Evolutionary conservation across 106 monocot genomes (phyloP).

Genomic region (Amphibolis antarctica): DNA sequence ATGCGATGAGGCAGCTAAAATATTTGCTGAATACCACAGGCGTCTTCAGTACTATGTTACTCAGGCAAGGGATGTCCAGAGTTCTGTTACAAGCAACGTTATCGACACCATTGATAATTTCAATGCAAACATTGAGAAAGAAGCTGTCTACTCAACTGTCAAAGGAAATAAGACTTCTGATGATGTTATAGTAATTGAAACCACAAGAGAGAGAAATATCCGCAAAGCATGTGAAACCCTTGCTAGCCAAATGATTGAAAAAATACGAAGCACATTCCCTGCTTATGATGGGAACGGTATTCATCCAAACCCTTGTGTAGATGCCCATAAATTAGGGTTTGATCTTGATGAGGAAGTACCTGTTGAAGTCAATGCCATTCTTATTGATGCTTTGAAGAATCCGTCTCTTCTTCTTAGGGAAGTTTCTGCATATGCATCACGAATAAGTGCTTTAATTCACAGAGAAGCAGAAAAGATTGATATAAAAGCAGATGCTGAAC

Average conservation of each 20-base stretch:
- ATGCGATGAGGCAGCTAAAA: constrained; percentile 88
- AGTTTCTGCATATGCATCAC: constrained; percentile 40
- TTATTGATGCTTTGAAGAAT: constrained; percentile 50
- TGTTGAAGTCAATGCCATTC: constrained; percentile 54
- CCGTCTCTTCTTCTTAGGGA: constrained; percentile 70
- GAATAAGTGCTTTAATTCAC: constrained; percentile 48
- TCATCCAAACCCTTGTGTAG: constrained; percentile 46
- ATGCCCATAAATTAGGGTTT: constrained; percentile 52
- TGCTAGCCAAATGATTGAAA: constrained; percentile 55
- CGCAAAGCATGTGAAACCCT: constrained; percentile 84
- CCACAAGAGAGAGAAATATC: constrained; percentile 55
- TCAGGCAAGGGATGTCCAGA: constrained; percentile 69
- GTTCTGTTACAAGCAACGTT: constrained; percentile 19
- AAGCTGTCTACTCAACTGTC: constrained; percentile 68
- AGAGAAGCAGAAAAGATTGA: constrained; percentile 92
- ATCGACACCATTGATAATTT: constrained; percentile 34
- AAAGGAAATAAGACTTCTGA: constrained; percentile 71
- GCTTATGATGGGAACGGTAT: constrained; percentile 81
- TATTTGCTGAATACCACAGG: constrained; percentile 90
- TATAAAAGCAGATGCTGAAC: constrained; percentile 86
- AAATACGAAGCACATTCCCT: constrained; percentile 57
- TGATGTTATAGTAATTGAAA: constrained; percentile 70
- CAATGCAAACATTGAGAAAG: constrained; percentile 33
- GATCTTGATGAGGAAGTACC: constrained; percentile 73
- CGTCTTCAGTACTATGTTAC: constrained; percentile 88